These are phyloP conservation scores for Fusarium nurragi DNA, from an alignment of 2,329 filamentous ascomycete genomes.

Conservation along the genomic window DNA sequence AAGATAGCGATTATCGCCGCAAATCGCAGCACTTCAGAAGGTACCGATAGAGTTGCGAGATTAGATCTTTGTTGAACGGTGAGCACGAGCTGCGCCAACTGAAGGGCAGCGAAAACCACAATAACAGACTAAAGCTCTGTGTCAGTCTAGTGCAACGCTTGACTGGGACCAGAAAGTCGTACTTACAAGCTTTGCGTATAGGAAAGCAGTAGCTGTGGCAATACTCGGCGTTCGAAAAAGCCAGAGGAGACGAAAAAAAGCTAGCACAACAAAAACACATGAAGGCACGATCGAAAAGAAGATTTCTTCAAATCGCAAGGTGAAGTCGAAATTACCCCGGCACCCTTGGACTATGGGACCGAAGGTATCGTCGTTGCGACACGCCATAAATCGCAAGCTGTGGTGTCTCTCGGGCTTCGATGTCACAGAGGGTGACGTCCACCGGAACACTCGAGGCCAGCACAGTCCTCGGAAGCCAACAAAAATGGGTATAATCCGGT, in stretches of 20 bases:
- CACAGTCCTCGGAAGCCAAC: not conserved
- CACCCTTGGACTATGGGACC: slow-evolving; percentile 55
- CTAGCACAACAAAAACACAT: slow-evolving; percentile 41
- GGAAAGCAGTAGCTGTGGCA: not conserved
- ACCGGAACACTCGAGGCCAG: not conserved
- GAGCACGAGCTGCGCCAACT: not conserved
- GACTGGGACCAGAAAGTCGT: not conserved
- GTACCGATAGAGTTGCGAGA: not conserved
- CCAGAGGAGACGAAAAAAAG: not conserved
- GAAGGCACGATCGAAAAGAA: slow-evolving; percentile 54
- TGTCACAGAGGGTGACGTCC: not conserved
- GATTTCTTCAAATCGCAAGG: slow-evolving; percentile 55
- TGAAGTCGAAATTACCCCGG: slow-evolving; percentile 58
- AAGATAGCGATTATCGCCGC: not conserved
- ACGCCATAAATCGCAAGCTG: slow-evolving; percentile 19
- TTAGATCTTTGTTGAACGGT: not conserved
- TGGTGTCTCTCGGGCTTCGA: not conserved
- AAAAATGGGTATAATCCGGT: not conserved
- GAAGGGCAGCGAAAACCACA: not conserved
- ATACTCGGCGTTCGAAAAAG: not conserved
- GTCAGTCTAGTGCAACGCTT: not conserved
- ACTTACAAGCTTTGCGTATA: slow-evolving; percentile 1
- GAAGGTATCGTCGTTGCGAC: slow-evolving; percentile 49
- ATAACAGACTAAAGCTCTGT: not conserved
- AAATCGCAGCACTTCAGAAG: not conserved